phyloP scores from a whole-genome alignment of 768 basidiomycete species.

The Suillus sp. region DNA sequence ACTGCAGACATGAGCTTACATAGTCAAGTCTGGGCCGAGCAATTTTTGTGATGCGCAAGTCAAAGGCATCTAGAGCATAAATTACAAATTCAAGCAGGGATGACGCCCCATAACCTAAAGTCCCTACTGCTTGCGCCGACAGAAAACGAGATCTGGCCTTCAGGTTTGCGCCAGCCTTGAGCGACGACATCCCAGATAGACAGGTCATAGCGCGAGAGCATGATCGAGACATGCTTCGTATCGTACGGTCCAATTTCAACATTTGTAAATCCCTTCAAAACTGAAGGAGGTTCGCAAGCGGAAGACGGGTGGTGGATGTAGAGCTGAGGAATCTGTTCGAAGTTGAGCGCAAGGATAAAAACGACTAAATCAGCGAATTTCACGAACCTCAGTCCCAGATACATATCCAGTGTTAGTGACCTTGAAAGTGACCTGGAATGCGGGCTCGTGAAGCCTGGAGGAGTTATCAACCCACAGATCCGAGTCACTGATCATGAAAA shows the following conservation, averaged over 20 bases:
- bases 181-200: slow-evolving; percentile 66
- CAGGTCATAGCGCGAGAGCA: slow-evolving; percentile 61
- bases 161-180: slow-evolving; percentile 57
- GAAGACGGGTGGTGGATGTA: slow-evolving; percentile 63
- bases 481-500: slow-evolving; percentile 22
- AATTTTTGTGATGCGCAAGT: no score
- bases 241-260: slow-evolving; percentile 48
- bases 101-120: neutral
- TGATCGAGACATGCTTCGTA: slow-evolving; percentile 47
- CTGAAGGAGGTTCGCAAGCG: slow-evolving; percentile 63
- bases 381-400: slow-evolving; percentile 32
- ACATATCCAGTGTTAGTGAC: slow-evolving; percentile 40
- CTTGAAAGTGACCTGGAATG: slow-evolving; percentile 34
- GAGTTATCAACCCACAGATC: slow-evolving; percentile 2
- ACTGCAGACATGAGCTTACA: no score
- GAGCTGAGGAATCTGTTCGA: slow-evolving; percentile 60
- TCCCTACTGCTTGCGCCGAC: neutral
- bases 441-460: slow-evolving; percentile 29
- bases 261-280: slow-evolving; percentile 66
- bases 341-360: slow-evolving; percentile 7
- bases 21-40: no score
- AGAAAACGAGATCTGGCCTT: slow-evolving; percentile 10
- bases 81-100: neutral
- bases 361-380: slow-evolving; percentile 8
- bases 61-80: neutral